Conservation (phyloP, 2,329 filamentous ascomycete genomes). For the Aspergillus fumigatiaffinis region DNA sequence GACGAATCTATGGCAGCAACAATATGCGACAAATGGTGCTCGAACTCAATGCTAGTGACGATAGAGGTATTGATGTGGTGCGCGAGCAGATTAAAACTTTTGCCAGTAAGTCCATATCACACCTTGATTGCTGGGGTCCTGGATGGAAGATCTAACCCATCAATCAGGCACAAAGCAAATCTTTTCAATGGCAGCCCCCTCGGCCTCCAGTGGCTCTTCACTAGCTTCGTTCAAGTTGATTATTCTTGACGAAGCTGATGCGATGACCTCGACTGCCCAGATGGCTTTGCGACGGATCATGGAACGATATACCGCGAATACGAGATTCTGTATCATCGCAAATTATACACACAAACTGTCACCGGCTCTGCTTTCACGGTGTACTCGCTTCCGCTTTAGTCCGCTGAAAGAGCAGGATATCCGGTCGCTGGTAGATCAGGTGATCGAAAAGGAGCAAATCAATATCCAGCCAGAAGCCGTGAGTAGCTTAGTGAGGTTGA, state of each 20-base stretch:
- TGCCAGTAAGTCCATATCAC: conserved; percentile 55
- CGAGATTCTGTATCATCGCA: conserved; percentile 95
- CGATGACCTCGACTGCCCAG: conserved; percentile 98
- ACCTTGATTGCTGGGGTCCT: neutral
- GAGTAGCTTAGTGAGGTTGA: conserved; percentile 78
- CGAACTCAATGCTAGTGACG: conserved; percentile 94
- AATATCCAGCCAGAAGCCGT: conserved; percentile 77
- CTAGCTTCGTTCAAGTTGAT: conserved; percentile 89
- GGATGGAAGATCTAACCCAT: neutral
- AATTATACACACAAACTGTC: conserved; percentile 99
- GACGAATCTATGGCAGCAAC: conserved; percentile 83
- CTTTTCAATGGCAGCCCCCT: conserved; percentile 62
- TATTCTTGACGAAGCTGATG: conserved; percentile 96
- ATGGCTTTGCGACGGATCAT: conserved; percentile 97
- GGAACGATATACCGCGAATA: conserved; percentile 99
- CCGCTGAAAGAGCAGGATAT: conserved; percentile 89
- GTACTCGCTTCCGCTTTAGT: conserved; percentile 92
- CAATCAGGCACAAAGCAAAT: conserved; percentile 77
- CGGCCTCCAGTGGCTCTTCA: conserved; percentile 40
- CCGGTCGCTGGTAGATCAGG: conserved; percentile 76
- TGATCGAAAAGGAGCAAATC: conserved; percentile 81
- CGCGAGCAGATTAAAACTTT: conserved; percentile 99
- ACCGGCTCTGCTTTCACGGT: conserved; percentile 84
- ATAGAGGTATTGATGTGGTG: conserved; percentile 96
- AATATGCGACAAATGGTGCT: conserved; percentile 99